A percentile compares a stretch with the other conserved stretches of the same genome.
These are phyloP conservation scores for Cytospora piceicola DNA, from an alignment of 2,329 filamentous ascomycete species.

Conservation along the genomic window DNA sequence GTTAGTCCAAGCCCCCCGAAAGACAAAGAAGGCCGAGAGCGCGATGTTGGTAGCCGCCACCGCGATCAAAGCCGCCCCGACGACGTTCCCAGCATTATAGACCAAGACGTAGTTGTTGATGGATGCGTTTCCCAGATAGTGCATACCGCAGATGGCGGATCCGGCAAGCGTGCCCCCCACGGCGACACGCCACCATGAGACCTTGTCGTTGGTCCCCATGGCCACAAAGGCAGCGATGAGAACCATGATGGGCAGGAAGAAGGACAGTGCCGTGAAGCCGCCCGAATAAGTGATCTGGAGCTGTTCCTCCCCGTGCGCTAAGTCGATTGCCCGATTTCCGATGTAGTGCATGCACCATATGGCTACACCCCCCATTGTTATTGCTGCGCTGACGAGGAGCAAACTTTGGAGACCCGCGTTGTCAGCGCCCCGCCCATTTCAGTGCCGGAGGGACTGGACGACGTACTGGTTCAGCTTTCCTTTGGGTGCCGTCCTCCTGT, in stretches of 20 bases:
- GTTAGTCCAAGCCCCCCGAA: slow-evolving; percentile 75
- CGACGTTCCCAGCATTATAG: slow-evolving; percentile 63
- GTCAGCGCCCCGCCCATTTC: not conserved
- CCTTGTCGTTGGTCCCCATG: slow-evolving; percentile 60
- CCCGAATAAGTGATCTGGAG: slow-evolving; percentile 76
- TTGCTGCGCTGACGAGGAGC: slow-evolving; percentile 64
- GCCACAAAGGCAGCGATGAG: slow-evolving; percentile 73
- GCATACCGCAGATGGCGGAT: slow-evolving; percentile 79
- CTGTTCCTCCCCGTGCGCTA: slow-evolving; percentile 63
- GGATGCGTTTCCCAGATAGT: slow-evolving; percentile 84
- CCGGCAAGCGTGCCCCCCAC: slow-evolving; percentile 72
- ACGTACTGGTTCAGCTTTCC: slow-evolving; percentile 70
- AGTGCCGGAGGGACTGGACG: not conserved
- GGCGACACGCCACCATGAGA: slow-evolving; percentile 62
- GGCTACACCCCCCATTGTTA: slow-evolving; percentile 74
- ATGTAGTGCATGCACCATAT: slow-evolving; percentile 85
- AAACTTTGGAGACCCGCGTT: slow-evolving; percentile 48
- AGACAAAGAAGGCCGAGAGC: slow-evolving; percentile 76
- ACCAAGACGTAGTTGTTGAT: slow-evolving; percentile 75
- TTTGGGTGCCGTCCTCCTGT: slow-evolving; percentile 71
- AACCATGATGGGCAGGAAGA: slow-evolving; percentile 78
- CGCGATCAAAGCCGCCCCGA: slow-evolving; percentile 73
- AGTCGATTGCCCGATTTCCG: slow-evolving; percentile 76
- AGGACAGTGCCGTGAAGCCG: slow-evolving; percentile 74
- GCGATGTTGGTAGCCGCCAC: slow-evolving; percentile 71